Evolutionary conservation across 2,329 filamentous ascomycete species (phyloP).

Genomic region (Xylaria sp.): DNA sequence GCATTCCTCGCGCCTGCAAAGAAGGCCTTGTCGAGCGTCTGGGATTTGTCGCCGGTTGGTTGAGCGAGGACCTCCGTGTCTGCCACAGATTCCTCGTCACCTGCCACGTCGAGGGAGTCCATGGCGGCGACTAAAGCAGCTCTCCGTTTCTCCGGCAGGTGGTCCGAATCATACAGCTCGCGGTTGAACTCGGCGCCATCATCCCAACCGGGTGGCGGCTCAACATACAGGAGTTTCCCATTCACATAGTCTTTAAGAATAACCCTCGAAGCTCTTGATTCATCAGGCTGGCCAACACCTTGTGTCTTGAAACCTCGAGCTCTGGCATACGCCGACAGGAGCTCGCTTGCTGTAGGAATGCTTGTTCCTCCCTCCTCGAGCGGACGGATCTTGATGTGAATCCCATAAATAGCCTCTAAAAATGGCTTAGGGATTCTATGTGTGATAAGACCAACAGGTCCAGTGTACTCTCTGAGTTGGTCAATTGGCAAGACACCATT

Average conservation of each 20-base stretch:
- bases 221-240: slow-evolving; percentile 89
- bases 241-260: slow-evolving; percentile 97
- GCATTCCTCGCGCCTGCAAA: slow-evolving; percentile 63
- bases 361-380: slow-evolving; percentile 93
- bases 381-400: slow-evolving; percentile 80
- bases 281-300: slow-evolving; percentile 88
- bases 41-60: slow-evolving; percentile 71
- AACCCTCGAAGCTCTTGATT: slow-evolving; percentile 85
- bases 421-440: slow-evolving; percentile 85
- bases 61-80: slow-evolving; percentile 54
- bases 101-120: slow-evolving; percentile 48
- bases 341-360: slow-evolving; percentile 78
- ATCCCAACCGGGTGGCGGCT: slow-evolving; percentile 76
- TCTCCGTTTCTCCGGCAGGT: slow-evolving; percentile 81
- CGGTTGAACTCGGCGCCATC: slow-evolving; percentile 81
- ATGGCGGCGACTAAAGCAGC: slow-evolving; percentile 60
- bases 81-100: slow-evolving; percentile 40
- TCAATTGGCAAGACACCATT: slow-evolving; percentile 96
- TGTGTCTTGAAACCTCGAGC: slow-evolving; percentile 90
- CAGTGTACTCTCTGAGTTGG: slow-evolving; percentile 89
- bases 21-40: slow-evolving; percentile 83
- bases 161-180: slow-evolving; percentile 81
- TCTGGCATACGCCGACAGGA: slow-evolving; percentile 82
- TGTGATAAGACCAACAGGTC: slow-evolving; percentile 81
- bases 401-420: slow-evolving; percentile 90